phyloP scores from a whole-genome alignment of 108 stramenopile species.

The Thalassiosira profunda region DNA sequence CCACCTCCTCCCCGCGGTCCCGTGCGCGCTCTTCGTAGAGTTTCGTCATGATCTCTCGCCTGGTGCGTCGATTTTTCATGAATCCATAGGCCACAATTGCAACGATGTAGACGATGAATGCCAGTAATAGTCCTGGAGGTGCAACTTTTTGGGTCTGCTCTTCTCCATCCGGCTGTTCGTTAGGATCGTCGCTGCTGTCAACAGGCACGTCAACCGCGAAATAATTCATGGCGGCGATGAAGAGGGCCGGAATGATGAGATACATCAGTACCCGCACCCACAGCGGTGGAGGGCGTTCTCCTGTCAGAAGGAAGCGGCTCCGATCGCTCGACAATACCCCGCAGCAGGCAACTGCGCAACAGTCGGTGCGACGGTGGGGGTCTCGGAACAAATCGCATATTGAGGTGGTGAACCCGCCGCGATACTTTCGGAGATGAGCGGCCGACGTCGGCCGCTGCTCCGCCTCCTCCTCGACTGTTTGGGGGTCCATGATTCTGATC shows the following conservation, averaged over 20 bases:
- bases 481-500: too few species aligned
- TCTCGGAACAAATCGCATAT: conserved; percentile 47
- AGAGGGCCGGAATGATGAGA: conserved; percentile 31
- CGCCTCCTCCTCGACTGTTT: background rate
- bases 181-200: background rate
- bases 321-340: conserved; percentile 42
- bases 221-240: conserved; percentile 39
- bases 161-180: conserved; percentile 3
- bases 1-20: conserved; percentile 22
- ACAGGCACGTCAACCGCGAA: conserved; percentile 40
- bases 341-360: conserved; percentile 50
- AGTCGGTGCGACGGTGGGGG: conserved; percentile 41
- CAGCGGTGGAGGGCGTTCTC: conserved; percentile 44
- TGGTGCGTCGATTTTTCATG: conserved; percentile 12
- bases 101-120: conserved; percentile 25
- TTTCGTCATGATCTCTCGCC: conserved; percentile 36
- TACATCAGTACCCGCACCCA: conserved; percentile 37
- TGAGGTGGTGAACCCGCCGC: conserved; percentile 38
- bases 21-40: conserved; percentile 30
- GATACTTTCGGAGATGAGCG: conserved; percentile 18
- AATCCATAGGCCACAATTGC: background rate
- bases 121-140: conserved; percentile 3
- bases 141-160: conserved; percentile 25
- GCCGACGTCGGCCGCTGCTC: background rate
- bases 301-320: conserved; percentile 34